These are phyloP conservation scores for Euclidium syriacum DNA, from an alignment of 345 rosid species.

Conservation along the genomic window DNA sequence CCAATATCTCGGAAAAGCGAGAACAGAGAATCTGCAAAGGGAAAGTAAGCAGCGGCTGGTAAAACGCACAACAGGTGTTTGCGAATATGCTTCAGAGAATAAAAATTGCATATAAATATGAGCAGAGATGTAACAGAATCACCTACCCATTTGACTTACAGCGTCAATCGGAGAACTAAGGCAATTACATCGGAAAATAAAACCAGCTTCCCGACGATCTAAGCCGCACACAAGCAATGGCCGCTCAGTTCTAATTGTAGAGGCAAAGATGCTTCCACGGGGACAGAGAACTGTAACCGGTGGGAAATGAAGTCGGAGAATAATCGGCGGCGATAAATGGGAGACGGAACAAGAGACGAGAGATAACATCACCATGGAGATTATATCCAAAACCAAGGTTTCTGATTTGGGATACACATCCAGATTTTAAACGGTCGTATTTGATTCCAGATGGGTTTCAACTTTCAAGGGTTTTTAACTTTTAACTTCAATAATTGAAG, in stretches of 20 bases:
- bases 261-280: conserved; percentile 13
- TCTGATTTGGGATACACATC: conserved; percentile 11
- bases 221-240: conserved; percentile 1
- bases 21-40: conserved; percentile 38
- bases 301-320: conserved; percentile 10
- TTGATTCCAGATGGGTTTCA: conserved; percentile 10
- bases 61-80: conserved; percentile 18
- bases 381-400: conserved; percentile 15
- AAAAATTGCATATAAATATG: not conserved
- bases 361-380: conserved; percentile 26
- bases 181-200: conserved; percentile 28
- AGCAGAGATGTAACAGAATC: not conserved
- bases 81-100: conserved; percentile 28
- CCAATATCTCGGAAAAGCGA: conserved; percentile 42
- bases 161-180: conserved; percentile 1
- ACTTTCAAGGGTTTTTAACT: too few relatives aligned
- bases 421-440: conserved; percentile 32
- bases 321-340: conserved; percentile 15
- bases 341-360: conserved; percentile 14
- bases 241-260: conserved; percentile 18
- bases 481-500: not conserved
- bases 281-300: conserved; percentile 8
- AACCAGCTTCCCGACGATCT: conserved; percentile 12
- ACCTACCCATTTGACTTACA: conserved; percentile 32
- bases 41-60: not conserved